Conservation (phyloP, 2,329 filamentous ascomycete genomes). For the Neonectria punicea region DNA sequence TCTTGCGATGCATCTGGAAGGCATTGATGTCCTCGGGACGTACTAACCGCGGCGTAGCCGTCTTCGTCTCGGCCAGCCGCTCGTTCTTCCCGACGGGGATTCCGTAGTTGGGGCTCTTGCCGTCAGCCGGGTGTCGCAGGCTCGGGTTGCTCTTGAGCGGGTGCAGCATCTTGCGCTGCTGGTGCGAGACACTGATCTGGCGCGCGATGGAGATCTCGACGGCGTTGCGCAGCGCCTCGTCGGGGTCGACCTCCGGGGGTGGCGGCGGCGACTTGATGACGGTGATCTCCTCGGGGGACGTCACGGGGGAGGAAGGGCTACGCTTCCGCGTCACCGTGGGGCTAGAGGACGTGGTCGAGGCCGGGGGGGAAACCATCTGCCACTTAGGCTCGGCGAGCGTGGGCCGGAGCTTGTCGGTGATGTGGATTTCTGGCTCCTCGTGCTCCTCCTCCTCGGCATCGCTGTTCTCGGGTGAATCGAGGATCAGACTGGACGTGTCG, state of each 20-base stretch:
- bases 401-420: conserved; percentile 48
- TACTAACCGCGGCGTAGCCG: conserved; percentile 59
- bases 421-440: conserved; percentile 39
- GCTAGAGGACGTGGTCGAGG: conserved; percentile 44
- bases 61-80: conserved; percentile 50
- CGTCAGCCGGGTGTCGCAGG: conserved; percentile 34
- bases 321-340: conserved; percentile 24
- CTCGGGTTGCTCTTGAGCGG: conserved; percentile 57
- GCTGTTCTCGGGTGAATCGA: conserved; percentile 54
- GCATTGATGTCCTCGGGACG: conserved; percentile 48
- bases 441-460: conserved; percentile 18
- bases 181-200: conserved; percentile 72
- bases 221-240: conserved; percentile 59
- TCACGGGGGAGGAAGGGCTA: conserved; percentile 29
- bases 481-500: conserved; percentile 42
- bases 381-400: conserved; percentile 56
- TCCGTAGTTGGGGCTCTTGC: conserved; percentile 14
- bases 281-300: conserved; percentile 40
- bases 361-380: conserved; percentile 58
- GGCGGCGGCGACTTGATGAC: conserved; percentile 20
- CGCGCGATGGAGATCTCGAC: conserved; percentile 75
- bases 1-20: conserved; percentile 63
- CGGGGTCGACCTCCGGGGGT: conserved; percentile 30
- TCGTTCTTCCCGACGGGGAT: conserved; percentile 43
- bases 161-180: conserved; percentile 69